Percentiles rank a stretch among this genome's conserved stretches.
phyloP scores from a whole-genome alignment of 2,329 filamentous ascomycete species.

The Fusarium chaquense region DNA sequence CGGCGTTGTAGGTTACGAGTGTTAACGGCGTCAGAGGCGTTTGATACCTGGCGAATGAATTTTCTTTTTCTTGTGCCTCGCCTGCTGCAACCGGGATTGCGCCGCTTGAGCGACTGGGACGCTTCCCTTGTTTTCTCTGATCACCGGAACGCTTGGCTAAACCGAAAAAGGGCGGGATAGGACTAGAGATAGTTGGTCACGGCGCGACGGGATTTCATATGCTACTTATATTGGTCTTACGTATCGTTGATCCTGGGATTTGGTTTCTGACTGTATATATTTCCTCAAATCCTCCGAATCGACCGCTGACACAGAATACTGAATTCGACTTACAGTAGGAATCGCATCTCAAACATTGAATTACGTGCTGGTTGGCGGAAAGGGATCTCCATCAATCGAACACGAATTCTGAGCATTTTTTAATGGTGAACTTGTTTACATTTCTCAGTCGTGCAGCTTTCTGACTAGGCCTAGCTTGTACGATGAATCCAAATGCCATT shows the following conservation, averaged over 20 bases:
- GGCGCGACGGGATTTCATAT: slow-evolving; percentile 16
- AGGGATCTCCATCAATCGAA: slow-evolving; percentile 17
- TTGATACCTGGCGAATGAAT: slow-evolving; percentile 48
- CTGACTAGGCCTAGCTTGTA: not conserved
- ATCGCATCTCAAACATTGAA: slow-evolving; percentile 29
- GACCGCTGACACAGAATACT: not conserved
- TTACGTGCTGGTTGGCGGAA: slow-evolving; percentile 1
- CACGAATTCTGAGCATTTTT: slow-evolving; percentile 29
- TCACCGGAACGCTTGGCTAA: not conserved
- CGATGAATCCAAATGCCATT: not conserved
- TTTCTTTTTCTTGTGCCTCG: slow-evolving; percentile 24
- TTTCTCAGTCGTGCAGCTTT: not conserved
- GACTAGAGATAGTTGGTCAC: slow-evolving; percentile 8
- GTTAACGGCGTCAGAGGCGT: slow-evolving; percentile 50
- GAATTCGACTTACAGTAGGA: not conserved
- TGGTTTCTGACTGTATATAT: not conserved
- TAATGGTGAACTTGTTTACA: not conserved
- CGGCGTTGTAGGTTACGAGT: slow-evolving; percentile 50
- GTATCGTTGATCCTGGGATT: not conserved
- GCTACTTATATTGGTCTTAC: not conserved
- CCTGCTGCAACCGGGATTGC: slow-evolving; percentile 17
- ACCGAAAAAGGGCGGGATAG: not conserved
- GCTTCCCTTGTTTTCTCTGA: not conserved
- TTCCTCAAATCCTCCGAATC: not conserved
- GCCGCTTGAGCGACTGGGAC: not conserved